Evolutionary conservation across 75 land plant species (phyloP).

Genomic region (Pinus taeda): DNA sequence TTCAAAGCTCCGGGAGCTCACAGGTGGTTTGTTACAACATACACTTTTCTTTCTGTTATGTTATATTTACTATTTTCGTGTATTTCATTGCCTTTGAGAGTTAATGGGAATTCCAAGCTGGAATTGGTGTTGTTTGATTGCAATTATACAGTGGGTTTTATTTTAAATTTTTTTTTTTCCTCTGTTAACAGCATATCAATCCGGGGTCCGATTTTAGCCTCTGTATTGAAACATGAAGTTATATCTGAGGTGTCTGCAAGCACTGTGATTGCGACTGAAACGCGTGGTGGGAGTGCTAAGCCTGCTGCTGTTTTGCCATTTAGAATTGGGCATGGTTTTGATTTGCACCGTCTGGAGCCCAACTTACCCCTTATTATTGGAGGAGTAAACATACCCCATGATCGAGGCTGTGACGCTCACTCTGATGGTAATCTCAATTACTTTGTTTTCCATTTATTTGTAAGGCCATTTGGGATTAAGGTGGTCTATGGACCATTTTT

Average conservation of each 20-base stretch:
- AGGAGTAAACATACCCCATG: constrained; percentile 46
- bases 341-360: constrained; percentile 47
- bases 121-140: too few species aligned
- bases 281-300: background rate
- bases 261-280: background rate
- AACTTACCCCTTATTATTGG: constrained; percentile 46
- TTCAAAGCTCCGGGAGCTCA: background rate
- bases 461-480: too few species aligned
- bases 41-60: too few species aligned
- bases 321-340: constrained; percentile 51
- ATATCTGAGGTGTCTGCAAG: background rate
- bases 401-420: constrained; percentile 55
- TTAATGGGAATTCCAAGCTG: background rate
- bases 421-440: constrained; percentile 38
- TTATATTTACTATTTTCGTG: background rate
- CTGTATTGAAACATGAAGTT: background rate
- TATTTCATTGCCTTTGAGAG: background rate
- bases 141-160: too few species aligned
- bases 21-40: background rate
- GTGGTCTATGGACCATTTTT: too few species aligned
- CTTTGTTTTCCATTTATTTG: background rate
- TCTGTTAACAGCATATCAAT: background rate
- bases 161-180: background rate
- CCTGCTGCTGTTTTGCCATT: constrained; percentile 21
- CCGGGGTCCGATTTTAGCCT: background rate